Evolutionary conservation across 2,329 filamentous ascomycete genomes (phyloP).

Genomic region (Sodiomyces alkalinus): DNA sequence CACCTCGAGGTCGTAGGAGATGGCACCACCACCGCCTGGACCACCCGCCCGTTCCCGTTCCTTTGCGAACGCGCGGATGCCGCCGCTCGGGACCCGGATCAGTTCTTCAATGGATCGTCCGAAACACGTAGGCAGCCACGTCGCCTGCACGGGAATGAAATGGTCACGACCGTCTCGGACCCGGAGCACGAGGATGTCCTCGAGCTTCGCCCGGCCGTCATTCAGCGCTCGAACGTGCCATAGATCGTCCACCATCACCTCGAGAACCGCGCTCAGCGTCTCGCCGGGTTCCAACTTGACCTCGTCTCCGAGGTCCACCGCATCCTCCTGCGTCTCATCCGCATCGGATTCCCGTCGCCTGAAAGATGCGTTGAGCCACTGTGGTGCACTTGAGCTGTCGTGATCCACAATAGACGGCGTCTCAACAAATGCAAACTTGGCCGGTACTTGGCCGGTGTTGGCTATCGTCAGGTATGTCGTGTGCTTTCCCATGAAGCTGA

Average conservation of each 20-base stretch:
- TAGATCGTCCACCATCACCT: conserved; percentile 49
- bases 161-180: conserved; percentile 78
- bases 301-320: conserved; percentile 21
- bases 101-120: conserved; percentile 80
- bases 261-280: conserved; percentile 54
- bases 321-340: conserved; percentile 15
- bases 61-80: conserved; percentile 43
- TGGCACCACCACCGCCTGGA: conserved; percentile 35
- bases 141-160: conserved; percentile 68
- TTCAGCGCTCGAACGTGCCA: conserved; percentile 57
- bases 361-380: conserved; percentile 61
- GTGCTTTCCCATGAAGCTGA: conserved; percentile 54
- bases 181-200: conserved; percentile 78
- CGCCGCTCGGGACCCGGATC: conserved; percentile 69
- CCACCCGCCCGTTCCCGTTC: conserved; percentile 15
- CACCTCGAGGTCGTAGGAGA: conserved; percentile 40
- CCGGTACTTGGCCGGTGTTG: conserved; percentile 75
- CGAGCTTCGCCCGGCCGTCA: conserved; percentile 46
- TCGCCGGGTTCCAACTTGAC: conserved; percentile 75
- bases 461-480: conserved; percentile 65
- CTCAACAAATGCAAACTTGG: conserved; percentile 67
- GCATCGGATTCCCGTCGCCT: conserved; percentile 32
- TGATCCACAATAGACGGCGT: conserved; percentile 41
- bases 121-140: conserved; percentile 71
- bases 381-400: conserved; percentile 24